Evolutionary conservation across 2,329 filamentous ascomycete species (phyloP), one percentile per base, ranked within the genome.

Genomic region (Thermoascus crustaceus): DNA sequence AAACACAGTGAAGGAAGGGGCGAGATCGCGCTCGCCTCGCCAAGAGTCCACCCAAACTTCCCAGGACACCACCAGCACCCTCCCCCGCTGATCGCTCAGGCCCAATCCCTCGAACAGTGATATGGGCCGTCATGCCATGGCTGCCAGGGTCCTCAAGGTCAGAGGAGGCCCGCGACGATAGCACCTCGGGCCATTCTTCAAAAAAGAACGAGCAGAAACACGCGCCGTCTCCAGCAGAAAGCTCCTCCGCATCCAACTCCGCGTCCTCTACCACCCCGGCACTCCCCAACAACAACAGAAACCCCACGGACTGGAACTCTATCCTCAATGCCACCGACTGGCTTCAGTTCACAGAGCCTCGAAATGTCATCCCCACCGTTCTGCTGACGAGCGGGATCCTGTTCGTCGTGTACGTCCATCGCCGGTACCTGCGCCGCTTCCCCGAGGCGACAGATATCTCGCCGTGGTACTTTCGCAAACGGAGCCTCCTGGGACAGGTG

Each of bases 401-500:
- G 3, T 39, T 58, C 31, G 49, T 52, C 11, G 39, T 60, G 5
- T 50, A 52, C 34, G 41, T 66, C 39, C 60, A 62, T 38, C 54
- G 57, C 26, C 50, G 49, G 14, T 91, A 88, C 55, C 68, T 98
- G 32, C 82, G 86, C 22, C 83, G 91, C 34, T 85, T 96, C 38
- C 87, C 87, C 3, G 80, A 78, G 37, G 76, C 85, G 22, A 70
- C 75, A 16, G 74, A 87, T 55, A 82, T 98, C 47, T 77, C 78
- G 31, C 82, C 85, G 2, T 67, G 70, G 7, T 82, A 80, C 54
- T 89, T 89, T 55, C 77, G 84, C 30, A 78, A 70, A 41, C 74
- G 84, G 48, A 88, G 77, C 47, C 55, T 98, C 26, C 82, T 89
- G 49, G 91, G 91, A 9, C 75, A 75, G 42, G 91, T 96, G 26